These are phyloP conservation scores for Metarhizium sp. DNA, from an alignment of 2,329 filamentous ascomycete species.

Conservation along the genomic window DNA sequence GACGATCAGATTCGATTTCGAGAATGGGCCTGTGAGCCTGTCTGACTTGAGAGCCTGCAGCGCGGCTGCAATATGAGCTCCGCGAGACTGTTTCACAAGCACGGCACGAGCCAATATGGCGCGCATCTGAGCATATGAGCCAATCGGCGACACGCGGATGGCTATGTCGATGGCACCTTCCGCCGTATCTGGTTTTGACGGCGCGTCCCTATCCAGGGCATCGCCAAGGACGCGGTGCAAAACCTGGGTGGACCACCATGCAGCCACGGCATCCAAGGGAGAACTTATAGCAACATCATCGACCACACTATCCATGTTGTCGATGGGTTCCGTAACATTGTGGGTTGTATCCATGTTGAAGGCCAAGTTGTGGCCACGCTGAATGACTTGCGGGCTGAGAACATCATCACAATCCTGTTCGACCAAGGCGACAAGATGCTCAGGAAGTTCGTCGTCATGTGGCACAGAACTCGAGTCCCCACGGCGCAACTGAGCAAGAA, in stretches of 20 bases:
- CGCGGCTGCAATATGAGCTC: conserved; percentile 46
- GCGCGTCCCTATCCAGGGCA: conserved; percentile 46
- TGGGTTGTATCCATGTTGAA: conserved; percentile 73
- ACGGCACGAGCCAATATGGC: conserved; percentile 51
- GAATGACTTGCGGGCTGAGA: conserved; percentile 65
- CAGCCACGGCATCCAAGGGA: conserved; percentile 80
- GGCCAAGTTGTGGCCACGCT: conserved; percentile 80
- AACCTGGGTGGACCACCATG: conserved; percentile 76
- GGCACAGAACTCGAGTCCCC: conserved; percentile 26
- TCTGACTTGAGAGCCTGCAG: conserved; percentile 37
- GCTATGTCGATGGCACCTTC: conserved; percentile 54
- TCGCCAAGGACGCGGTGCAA: conserved; percentile 60
- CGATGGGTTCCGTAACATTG: conserved; percentile 52
- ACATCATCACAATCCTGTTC: conserved; percentile 76
- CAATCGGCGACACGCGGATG: conserved; percentile 64
- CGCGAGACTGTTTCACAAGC: conserved; percentile 43
- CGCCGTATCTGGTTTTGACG: conserved; percentile 9
- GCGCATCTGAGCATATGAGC: conserved; percentile 59
- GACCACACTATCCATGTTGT: conserved; percentile 73
- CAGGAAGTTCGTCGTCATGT: conserved; percentile 54
- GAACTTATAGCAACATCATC: conserved; percentile 79
- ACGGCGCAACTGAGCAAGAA: conserved; percentile 32
- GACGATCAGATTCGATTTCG: conserved; percentile 31
- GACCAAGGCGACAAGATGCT: conserved; percentile 66
- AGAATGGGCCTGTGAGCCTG: conserved; percentile 14